Percentiles rank a stretch among this genome's conserved stretches.
These are phyloP conservation scores for Lupinus albus DNA, from an alignment of 306 rosid species.

Conservation along the genomic window DNA sequence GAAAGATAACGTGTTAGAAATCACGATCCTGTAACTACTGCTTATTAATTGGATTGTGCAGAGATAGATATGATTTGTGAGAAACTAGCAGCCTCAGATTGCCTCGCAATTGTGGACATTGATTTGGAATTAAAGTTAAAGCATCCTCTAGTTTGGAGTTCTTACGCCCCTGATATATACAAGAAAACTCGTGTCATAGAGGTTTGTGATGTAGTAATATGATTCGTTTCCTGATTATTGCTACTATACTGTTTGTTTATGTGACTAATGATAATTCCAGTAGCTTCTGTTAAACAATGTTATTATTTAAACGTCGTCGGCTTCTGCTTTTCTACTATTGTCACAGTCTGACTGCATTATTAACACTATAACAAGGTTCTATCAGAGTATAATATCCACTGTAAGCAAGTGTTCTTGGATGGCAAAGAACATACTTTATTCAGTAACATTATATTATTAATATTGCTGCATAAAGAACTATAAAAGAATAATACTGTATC, in stretches of 20 bases:
- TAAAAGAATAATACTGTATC: neutral
- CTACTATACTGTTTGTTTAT: neutral
- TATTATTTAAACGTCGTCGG: conserved; percentile 15
- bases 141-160: conserved; percentile 71
- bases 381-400: conserved; percentile 12
- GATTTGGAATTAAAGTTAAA: conserved; percentile 57
- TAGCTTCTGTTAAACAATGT: conserved; percentile 15
- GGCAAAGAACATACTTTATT: conserved; percentile 17
- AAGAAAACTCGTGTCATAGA: conserved; percentile 57
- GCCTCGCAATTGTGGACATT: conserved; percentile 51
- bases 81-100: conserved; percentile 49
- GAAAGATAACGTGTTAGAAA: conserved; percentile 16
- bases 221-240: conserved; percentile 13
- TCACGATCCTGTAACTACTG: conserved; percentile 4
- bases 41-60: conserved; percentile 47
- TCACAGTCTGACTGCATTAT: conserved; percentile 18
- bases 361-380: conserved; percentile 4
- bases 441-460: conserved; percentile 1
- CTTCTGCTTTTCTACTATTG: conserved; percentile 32
- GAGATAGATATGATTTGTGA: conserved; percentile 50
- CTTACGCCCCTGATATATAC: conserved; percentile 77
- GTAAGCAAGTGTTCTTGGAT: conserved; percentile 21
- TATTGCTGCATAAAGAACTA: neutral
- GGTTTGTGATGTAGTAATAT: conserved; percentile 59
- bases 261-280: conserved; percentile 9